A percentile compares a stretch with the other conserved stretches of the same genome.
Evolutionary conservation across 106 monocot genomes (phyloP).

Genomic region (Dioscorea alata): DNA sequence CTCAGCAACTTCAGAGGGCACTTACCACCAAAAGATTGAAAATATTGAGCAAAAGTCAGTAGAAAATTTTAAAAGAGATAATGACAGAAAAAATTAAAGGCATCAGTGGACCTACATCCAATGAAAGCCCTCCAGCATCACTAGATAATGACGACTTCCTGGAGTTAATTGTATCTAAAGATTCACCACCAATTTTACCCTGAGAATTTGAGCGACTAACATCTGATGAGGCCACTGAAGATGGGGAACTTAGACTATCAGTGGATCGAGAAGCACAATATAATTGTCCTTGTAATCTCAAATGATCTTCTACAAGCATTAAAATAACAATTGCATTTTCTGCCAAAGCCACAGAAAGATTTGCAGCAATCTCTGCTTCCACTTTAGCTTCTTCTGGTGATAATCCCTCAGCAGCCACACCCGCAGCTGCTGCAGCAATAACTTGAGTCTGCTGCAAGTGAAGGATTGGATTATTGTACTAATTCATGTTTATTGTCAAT

Average conservation of each 20-base stretch:
- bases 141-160: constrained; percentile 48
- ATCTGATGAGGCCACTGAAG: constrained; percentile 24
- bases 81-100: neutral
- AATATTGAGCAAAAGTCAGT: too few relatives aligned
- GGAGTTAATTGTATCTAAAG: constrained; percentile 30
- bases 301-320: constrained; percentile 99
- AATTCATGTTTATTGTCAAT: too few relatives aligned
- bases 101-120: constrained; percentile 66
- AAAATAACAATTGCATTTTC: constrained; percentile 95
- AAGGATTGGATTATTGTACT: neutral
- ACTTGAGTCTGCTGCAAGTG: constrained; percentile 83
- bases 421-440: constrained; percentile 97
- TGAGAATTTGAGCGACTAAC: constrained; percentile 49
- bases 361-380: constrained; percentile 84
- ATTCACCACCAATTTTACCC: constrained; percentile 32
- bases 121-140: constrained; percentile 71
- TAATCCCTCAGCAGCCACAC: constrained; percentile 85
- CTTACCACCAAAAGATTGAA: too few relatives aligned
- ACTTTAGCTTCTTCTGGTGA: constrained; percentile 78
- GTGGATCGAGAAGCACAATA: constrained; percentile 32
- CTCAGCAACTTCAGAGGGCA: too few relatives aligned
- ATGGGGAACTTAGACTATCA: constrained; percentile 31
- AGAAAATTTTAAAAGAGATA: too few relatives aligned
- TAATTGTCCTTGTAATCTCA: constrained; percentile 74
- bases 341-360: constrained; percentile 88